A percentile compares a stretch with the other conserved stretches of the same genome.
Evolutionary conservation across 176 grass and related monocot genomes (phyloP).

Genomic region (Oryza glaberrima): DNA sequence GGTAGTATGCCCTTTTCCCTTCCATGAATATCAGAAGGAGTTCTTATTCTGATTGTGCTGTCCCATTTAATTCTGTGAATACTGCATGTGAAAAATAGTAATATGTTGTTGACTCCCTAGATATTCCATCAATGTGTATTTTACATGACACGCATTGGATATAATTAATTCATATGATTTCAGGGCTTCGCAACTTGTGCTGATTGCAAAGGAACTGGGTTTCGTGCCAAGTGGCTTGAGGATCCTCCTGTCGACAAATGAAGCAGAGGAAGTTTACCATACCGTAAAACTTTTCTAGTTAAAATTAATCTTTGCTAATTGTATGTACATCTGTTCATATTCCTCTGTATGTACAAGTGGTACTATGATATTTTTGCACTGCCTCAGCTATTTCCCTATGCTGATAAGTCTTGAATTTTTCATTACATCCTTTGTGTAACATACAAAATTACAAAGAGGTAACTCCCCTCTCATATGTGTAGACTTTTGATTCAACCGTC

Average conservation of each 20-base stretch:
- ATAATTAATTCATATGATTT: constrained; percentile 42
- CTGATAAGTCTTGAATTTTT: constrained; percentile 15
- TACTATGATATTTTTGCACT: constrained; percentile 30
- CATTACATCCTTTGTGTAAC: constrained; percentile 5
- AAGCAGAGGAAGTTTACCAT: constrained; percentile 34
- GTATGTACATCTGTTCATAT: constrained; percentile 37
- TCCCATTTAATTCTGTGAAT: constrained; percentile 14
- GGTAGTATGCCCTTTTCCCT: constrained; percentile 49
- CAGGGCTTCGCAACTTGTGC: constrained; percentile 73
- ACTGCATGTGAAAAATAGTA: constrained; percentile 33
- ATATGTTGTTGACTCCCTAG: neutral
- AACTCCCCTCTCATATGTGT: neutral
- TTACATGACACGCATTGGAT: constrained; percentile 18
- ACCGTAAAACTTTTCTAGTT: constrained; percentile 35
- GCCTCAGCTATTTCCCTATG: neutral
- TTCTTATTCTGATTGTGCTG: neutral
- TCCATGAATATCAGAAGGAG: neutral
- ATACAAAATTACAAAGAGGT: neutral
- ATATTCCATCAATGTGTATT: constrained; percentile 5
- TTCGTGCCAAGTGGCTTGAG: constrained; percentile 93
- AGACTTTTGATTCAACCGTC: neutral
- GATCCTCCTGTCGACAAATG: constrained; percentile 57
- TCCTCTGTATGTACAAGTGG: constrained; percentile 23
- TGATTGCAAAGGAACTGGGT: constrained; percentile 94
- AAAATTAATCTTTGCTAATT: constrained; percentile 28